Evolutionary conservation across 2,329 filamentous ascomycete genomes (phyloP), one percentile per base, ranked within the genome.

Genomic region (Clonostachys solani): DNA sequence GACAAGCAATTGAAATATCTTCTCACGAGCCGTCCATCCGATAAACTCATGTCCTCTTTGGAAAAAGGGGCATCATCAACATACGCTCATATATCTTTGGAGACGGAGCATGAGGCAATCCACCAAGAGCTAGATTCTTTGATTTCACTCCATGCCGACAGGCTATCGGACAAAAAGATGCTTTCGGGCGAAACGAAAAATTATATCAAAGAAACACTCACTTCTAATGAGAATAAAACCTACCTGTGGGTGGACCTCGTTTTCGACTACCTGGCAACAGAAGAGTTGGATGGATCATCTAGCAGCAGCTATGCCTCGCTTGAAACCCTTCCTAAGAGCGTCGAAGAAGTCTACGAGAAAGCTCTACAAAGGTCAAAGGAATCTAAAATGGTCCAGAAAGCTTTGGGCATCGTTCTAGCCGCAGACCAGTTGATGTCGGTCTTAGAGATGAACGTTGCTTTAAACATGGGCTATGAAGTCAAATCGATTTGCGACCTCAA

Each of bases 231-330:
- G 1, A 52, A 68, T 33, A 60, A 64, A 9, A 69, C 64, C 0
- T 69, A 68, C 45, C 62, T 71, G n/a, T 69, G 61, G 66, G 52
- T 66, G 6, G 55, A 64, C 36, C 57, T 69, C 45, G 53, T 67
- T 3, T 61, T 68, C 12, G 52, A 67, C 12, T 55, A 61, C 42
- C 47, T 68, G 15, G 19, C 56, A 12, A n/a, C 55, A 41, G 46
- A 48, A 7, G 29, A 33, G 40, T 56, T 63, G 18, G 59, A 57
- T 37, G 56, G 50, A 36, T 56, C 47, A 17, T 12, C 19, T 1
- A 52, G 47, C 33, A 56, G 51, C 5, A 37, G 60, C 16, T 38
- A 56, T 9, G 34, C 40, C 6, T 29, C 50, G 12, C 50, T 61
- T 48, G 44, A 44, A 42, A 17, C 23, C 47, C 53, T 66, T 1